Evolutionary conservation across 2,329 filamentous ascomycete genomes (phyloP).

Genomic region (Ampelomyces quisqualis): DNA sequence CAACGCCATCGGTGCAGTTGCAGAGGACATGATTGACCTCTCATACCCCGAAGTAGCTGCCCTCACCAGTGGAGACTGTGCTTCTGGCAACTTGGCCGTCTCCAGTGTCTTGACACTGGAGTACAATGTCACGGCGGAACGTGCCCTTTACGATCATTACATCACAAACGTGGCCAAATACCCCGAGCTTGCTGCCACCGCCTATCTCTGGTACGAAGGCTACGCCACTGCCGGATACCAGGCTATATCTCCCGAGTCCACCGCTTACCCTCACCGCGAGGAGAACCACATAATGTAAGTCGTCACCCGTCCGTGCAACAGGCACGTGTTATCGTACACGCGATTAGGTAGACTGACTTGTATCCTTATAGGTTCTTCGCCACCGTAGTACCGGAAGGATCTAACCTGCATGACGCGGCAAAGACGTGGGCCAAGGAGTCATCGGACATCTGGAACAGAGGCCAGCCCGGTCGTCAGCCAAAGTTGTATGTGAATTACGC

Average conservation of each 20-base stretch:
- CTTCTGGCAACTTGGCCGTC: neutral
- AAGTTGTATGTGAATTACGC: conserved; percentile 1
- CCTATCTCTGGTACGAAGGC: neutral
- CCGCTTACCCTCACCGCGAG: neutral
- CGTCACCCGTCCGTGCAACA: neutral
- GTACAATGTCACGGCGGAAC: neutral
- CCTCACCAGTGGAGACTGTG: neutral
- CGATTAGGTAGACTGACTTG: neutral
- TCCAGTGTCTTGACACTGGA: neutral
- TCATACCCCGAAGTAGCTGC: neutral
- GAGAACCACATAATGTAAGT: conserved; percentile 1
- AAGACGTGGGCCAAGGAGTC: neutral
- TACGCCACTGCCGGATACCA: conserved; percentile 1
- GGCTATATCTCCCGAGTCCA: neutral
- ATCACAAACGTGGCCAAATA: neutral
- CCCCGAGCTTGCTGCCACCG: neutral
- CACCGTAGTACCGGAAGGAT: neutral
- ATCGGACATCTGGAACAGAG: neutral
- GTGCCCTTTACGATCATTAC: neutral
- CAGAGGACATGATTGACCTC: neutral
- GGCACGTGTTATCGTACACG: neutral
- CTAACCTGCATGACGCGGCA: neutral
- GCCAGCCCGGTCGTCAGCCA: neutral
- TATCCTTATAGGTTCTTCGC: neutral
- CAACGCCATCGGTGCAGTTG: neutral